Evolutionary conservation across 495 filamentous ascomycete genomes (phyloP).

Genomic region (Podospora conica): DNA sequence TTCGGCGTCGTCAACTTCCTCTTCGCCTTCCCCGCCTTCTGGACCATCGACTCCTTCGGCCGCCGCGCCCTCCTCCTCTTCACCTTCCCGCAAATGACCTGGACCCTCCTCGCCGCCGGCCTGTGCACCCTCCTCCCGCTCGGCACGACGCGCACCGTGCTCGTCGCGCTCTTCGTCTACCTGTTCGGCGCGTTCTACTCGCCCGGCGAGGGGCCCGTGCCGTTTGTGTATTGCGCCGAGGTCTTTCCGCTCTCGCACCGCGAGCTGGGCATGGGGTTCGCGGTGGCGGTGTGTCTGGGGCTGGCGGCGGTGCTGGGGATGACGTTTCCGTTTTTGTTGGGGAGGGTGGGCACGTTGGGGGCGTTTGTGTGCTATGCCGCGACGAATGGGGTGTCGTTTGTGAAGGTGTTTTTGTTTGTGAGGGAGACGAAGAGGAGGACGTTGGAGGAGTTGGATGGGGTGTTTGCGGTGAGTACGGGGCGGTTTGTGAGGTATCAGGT

Average conservation of each 20-base stretch:
- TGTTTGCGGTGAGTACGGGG: constrained; percentile 33
- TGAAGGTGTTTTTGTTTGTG: constrained; percentile 67
- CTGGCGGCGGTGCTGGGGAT: constrained; percentile 62
- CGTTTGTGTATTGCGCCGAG: constrained; percentile 79
- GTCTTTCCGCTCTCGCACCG: constrained; percentile 73
- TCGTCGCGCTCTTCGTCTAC: constrained; percentile 64
- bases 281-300: constrained; percentile 64
- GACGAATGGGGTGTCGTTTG: constrained; percentile 61
- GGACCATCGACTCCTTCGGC: constrained; percentile 80
- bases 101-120: constrained; percentile 71
- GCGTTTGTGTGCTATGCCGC: constrained; percentile 65
- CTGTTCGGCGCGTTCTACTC: constrained; percentile 72
- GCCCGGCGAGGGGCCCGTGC: constrained; percentile 74
- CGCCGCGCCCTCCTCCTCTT: constrained; percentile 69
- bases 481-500: constrained; percentile 2
- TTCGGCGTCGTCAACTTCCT: constrained; percentile 76
- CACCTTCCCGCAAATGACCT: constrained; percentile 71
- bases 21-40: constrained; percentile 71
- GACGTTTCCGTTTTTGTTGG: constrained; percentile 55
- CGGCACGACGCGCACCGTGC: constrained; percentile 36
- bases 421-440: constrained; percentile 80
- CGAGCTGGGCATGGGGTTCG: constrained; percentile 60
- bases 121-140: constrained; percentile 72
- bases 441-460: constrained; percentile 59
- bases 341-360: constrained; percentile 50